These are phyloP conservation scores for Mantamonas sphyraenae DNA, from an alignment of 78 protist genomes.

Conservation along the genomic window DNA sequence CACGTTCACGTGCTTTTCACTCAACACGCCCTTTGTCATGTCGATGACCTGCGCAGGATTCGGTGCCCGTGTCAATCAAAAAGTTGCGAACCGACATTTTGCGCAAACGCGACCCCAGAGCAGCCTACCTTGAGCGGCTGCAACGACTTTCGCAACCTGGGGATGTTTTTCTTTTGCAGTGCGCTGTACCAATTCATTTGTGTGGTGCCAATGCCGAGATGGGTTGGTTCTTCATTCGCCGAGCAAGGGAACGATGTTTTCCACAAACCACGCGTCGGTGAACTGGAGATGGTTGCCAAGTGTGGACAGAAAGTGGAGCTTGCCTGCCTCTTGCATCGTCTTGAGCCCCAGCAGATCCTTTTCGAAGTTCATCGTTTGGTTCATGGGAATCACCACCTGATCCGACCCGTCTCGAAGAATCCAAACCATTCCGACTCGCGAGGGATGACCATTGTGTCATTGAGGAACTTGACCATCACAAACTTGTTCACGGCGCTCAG, in stretches of 20 bases:
- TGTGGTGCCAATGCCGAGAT: too few species aligned
- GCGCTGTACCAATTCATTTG: too few species aligned
- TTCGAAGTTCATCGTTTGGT: slow-evolving; percentile 5
- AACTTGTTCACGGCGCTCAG: not conserved
- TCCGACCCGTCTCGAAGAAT: not conserved
- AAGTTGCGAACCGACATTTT: too few species aligned
- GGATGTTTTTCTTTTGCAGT: too few species aligned
- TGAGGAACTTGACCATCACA: slow-evolving; percentile 12
- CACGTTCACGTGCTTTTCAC: not conserved
- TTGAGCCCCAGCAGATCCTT: slow-evolving; percentile 22
- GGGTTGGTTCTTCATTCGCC: too few species aligned
- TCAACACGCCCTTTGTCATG: not conserved
- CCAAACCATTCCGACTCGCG: slow-evolving; percentile 17
- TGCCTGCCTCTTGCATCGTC: slow-evolving; percentile 12
- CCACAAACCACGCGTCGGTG: slow-evolving; percentile 43
- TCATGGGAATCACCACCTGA: not conserved
- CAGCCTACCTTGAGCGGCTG: too few species aligned
- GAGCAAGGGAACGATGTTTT: slow-evolving; percentile 40
- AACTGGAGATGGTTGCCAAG: slow-evolving; percentile 48
- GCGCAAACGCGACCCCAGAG: too few species aligned
- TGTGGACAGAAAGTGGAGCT: not conserved
- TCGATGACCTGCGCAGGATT: too few species aligned
- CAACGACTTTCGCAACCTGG: too few species aligned
- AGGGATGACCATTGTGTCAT: slow-evolving; percentile 15
- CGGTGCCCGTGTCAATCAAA: too few species aligned